A percentile compares a stretch with the other conserved stretches of the same genome.
These are phyloP conservation scores for Aspergillus intermedius DNA, from an alignment of 2,329 filamentous ascomycete genomes.

Conservation along the genomic window DNA sequence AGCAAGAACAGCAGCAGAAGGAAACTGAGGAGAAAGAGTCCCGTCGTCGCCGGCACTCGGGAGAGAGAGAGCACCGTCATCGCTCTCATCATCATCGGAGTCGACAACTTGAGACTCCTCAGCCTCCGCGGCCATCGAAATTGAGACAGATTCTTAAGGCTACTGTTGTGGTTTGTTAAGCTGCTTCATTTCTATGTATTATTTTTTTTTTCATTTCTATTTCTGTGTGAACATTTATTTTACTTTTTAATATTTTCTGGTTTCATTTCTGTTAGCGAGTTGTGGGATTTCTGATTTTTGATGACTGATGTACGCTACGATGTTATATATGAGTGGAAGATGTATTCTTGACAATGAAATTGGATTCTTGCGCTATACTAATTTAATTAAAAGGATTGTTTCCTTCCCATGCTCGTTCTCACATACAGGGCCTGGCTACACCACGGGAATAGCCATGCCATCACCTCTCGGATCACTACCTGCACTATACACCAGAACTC, in stretches of 20 bases:
- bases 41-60: no score
- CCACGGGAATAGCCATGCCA: conserved; percentile 57
- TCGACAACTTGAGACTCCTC: conserved; percentile 18
- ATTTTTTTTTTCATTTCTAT: conserved; percentile 1
- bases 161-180: conserved; percentile 22
- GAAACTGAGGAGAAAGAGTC: conserved; percentile 5
- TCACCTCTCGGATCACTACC: conserved; percentile 86
- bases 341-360: no score
- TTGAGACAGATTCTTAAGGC: conserved; percentile 26
- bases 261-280: not conserved
- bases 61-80: not conserved
- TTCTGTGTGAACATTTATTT: conserved; percentile 1
- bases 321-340: no score
- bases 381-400: not conserved
- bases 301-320: not conserved
- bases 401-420: no score
- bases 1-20: conserved; percentile 10
- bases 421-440: conserved; percentile 3
- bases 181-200: not conserved
- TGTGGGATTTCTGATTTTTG: not conserved
- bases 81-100: conserved; percentile 18
- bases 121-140: conserved; percentile 22
- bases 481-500: conserved; percentile 69
- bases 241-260: not conserved
- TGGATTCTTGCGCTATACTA: no score